Evolutionary conservation across 2,329 filamentous ascomycete species (phyloP).

Genomic region (Sporothrix pallida): DNA sequence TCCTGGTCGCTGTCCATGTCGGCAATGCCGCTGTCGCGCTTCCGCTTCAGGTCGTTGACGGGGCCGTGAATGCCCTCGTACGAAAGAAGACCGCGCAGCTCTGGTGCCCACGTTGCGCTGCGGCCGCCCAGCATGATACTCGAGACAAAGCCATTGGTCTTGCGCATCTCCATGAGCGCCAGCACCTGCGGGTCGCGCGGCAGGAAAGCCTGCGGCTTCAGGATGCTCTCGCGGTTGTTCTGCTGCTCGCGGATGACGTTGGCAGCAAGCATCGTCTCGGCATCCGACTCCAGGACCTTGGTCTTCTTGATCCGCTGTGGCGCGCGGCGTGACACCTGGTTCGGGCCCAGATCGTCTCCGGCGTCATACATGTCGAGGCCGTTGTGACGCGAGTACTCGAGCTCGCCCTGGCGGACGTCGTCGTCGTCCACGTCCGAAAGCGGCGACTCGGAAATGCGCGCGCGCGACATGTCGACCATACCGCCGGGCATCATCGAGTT

Average conservation of each 20-base stretch:
- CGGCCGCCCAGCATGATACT: conserved; percentile 83
- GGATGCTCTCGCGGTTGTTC: conserved; percentile 81
- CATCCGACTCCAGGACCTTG: conserved; percentile 81
- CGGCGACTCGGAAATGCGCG: conserved; percentile 71
- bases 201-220: conserved; percentile 81
- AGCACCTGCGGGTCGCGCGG: conserved; percentile 86
- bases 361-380: conserved; percentile 67
- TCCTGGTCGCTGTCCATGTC: conserved; percentile 74
- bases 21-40: conserved; percentile 85
- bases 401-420: conserved; percentile 64
- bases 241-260: conserved; percentile 85
- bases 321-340: conserved; percentile 66
- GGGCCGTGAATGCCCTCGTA: conserved; percentile 74
- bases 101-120: conserved; percentile 83
- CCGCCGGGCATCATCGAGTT: conserved; percentile 62
- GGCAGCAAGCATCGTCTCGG: conserved; percentile 76
- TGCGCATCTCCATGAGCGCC: conserved; percentile 89
- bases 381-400: conserved; percentile 59
- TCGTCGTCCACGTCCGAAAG: conserved; percentile 72
- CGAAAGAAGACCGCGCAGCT: conserved; percentile 90
- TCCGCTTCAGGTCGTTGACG: conserved; percentile 84
- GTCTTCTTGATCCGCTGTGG: conserved; percentile 76
- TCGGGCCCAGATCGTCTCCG: conserved; percentile 58
- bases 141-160: conserved; percentile 85
- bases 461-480: conserved; percentile 57